These are phyloP conservation scores for Bipolaris gigantea DNA, from an alignment of 2,329 filamentous ascomycete genomes.

Conservation along the genomic window DNA sequence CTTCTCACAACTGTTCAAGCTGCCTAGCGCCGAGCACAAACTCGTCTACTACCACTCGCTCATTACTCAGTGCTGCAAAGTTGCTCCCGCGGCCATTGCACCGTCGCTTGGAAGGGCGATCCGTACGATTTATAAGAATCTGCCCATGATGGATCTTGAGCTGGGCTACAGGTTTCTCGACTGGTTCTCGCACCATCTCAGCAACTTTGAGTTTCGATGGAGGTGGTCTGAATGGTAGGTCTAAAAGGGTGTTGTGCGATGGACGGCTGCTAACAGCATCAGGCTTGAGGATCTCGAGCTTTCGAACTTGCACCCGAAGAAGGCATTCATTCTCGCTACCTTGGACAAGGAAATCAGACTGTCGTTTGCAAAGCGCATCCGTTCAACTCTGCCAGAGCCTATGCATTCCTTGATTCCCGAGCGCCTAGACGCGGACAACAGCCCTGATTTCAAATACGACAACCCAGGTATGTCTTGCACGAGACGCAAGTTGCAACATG, in stretches of 20 bases:
- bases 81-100: slow-evolving; percentile 93
- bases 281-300: slow-evolving; percentile 80
- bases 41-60: slow-evolving; percentile 95
- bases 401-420: slow-evolving; percentile 81
- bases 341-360: slow-evolving; percentile 96
- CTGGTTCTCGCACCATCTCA: slow-evolving; percentile 97
- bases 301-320: slow-evolving; percentile 77
- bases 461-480: slow-evolving; percentile 62
- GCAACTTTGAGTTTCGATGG: slow-evolving; percentile 99
- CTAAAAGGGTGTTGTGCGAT: background rate
- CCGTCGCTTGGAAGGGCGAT: slow-evolving; percentile 93
- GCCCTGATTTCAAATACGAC: slow-evolving; percentile 89
- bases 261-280: slow-evolving; percentile 11
- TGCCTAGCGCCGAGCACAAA: slow-evolving; percentile 87
- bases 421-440: slow-evolving; percentile 92
- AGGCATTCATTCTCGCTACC: slow-evolving; percentile 88
- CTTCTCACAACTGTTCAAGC: slow-evolving; percentile 89
- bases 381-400: slow-evolving; percentile 83
- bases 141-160: slow-evolving; percentile 83
- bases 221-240: slow-evolving; percentile 94
- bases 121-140: slow-evolving; percentile 81
- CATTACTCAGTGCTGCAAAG: slow-evolving; percentile 92
- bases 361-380: slow-evolving; percentile 94
- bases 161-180: slow-evolving; percentile 86
- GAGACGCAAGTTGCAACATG: background rate